These are phyloP conservation scores for Blastomyces percursus DNA, from an alignment of 2,329 filamentous ascomycete genomes.

Conservation along the genomic window DNA sequence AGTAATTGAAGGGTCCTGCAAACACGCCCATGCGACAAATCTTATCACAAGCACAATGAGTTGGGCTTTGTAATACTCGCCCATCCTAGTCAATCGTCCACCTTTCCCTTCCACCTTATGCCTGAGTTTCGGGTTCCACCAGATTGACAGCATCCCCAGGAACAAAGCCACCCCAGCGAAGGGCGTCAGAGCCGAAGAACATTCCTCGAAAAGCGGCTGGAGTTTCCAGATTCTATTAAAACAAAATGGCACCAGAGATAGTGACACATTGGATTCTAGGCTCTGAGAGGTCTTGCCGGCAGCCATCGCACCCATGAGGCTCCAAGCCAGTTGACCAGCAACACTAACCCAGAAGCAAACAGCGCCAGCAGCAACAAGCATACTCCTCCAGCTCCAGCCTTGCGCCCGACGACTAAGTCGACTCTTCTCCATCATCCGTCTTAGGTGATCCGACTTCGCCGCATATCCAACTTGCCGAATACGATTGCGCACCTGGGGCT, in stretches of 20 bases:
- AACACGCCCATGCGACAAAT: constrained; percentile 35
- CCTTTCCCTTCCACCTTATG: constrained; percentile 33
- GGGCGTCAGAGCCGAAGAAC: constrained; percentile 23
- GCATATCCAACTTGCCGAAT: constrained; percentile 65
- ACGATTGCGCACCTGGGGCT: constrained; percentile 57
- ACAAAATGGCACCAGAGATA: constrained; percentile 18
- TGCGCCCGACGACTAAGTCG: constrained; percentile 24
- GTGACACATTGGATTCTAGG: constrained; percentile 7
- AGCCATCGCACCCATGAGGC: constrained; percentile 27
- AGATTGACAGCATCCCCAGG: constrained; percentile 35
- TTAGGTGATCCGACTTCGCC: constrained; percentile 70
- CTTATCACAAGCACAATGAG: constrained; percentile 35
- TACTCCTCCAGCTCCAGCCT: constrained; percentile 34
- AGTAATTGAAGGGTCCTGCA: constrained; percentile 30
- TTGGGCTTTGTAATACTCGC: constrained; percentile 39
- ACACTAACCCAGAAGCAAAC: constrained; percentile 34
- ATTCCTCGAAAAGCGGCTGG: constrained; percentile 19
- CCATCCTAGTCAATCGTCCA: constrained; percentile 33
- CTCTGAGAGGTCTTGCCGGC: constrained; percentile 12
- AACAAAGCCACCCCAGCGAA: constrained; percentile 31
- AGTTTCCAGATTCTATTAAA: constrained; percentile 14
- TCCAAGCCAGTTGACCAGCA: constrained; percentile 34
- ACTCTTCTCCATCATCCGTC: constrained; percentile 60
- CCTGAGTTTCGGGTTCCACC: constrained; percentile 41
- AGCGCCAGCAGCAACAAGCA: constrained; percentile 35